Percentiles rank a stretch among this genome's conserved stretches.
These are phyloP conservation scores for Musa balbisiana DNA, from an alignment of 202 grass and related monocot species.

Conservation along the genomic window DNA sequence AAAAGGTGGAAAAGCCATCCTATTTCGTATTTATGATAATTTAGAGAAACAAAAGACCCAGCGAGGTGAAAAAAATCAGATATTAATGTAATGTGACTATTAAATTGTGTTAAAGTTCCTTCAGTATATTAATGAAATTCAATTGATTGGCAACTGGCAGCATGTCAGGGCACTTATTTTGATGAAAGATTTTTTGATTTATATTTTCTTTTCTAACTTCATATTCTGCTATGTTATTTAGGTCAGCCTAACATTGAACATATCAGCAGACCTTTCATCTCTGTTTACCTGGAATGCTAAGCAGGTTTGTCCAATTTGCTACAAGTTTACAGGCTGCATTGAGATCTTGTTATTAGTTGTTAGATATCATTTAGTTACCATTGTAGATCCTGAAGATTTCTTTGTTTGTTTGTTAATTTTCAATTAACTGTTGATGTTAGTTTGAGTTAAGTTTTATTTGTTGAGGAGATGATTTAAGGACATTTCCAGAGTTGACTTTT, in stretches of 20 bases:
- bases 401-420: no score
- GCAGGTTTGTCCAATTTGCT: conserved; percentile 41
- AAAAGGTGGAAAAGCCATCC: no score
- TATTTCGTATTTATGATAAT: no score
- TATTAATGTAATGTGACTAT: no score
- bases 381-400: no score
- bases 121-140: not conserved
- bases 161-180: not conserved
- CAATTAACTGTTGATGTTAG: no score
- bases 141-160: not conserved
- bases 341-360: not conserved
- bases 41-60: no score
- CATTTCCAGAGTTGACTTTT: no score
- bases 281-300: conserved; percentile 99
- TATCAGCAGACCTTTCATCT: conserved; percentile 82
- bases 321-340: not conserved
- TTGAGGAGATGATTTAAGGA: no score
- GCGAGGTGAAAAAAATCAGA: no score
- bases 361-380: not conserved
- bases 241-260: conserved; percentile 95
- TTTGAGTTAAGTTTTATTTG: no score
- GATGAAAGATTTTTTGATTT: not conserved
- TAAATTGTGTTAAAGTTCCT: no score
- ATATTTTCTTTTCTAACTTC: not conserved
- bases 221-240: conserved; percentile 23